Conservation (phyloP, 345 rosid species). For the Eucalyptus erythrocorys region DNA sequence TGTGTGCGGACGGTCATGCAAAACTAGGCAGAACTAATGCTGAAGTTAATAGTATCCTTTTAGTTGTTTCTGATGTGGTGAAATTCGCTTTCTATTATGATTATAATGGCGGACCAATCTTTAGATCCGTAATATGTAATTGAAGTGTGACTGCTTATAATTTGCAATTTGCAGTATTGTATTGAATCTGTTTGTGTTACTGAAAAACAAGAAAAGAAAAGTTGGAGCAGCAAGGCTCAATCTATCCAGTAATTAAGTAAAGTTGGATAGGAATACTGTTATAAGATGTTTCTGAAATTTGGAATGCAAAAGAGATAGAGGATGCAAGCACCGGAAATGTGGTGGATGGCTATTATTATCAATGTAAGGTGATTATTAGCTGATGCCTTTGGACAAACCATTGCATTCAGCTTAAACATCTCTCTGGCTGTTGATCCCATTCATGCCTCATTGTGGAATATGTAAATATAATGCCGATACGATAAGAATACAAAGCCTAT, state of each 20-base stretch:
- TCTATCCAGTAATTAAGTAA: neutral
- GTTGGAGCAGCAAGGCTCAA: neutral
- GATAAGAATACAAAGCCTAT: too few relatives aligned
- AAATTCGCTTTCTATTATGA: neutral
- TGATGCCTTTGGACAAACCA: neutral
- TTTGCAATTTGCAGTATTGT: neutral
- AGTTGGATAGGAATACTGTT: neutral
- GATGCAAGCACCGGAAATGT: neutral
- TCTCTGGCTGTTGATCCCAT: neutral
- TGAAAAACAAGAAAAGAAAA: neutral
- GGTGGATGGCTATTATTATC: neutral
- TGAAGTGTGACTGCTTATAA: neutral
- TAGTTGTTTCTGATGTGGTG: neutral
- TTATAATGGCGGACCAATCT: neutral
- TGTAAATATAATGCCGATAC: too few relatives aligned
- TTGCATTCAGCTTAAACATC: neutral
- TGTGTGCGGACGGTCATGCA: neutral
- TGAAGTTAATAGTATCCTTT: neutral
- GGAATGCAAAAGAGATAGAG: neutral
- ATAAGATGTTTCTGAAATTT: neutral
- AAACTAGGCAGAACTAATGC: neutral
- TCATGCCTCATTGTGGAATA: neutral
- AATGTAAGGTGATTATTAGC: neutral
- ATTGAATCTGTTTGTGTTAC: neutral
- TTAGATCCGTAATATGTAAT: neutral